A percentile compares a stretch with the other conserved stretches of the same genome.
These are phyloP conservation scores for Anthracocystis setariae DNA, from an alignment of 1,284 basidiomycete species.

Conservation along the genomic window DNA sequence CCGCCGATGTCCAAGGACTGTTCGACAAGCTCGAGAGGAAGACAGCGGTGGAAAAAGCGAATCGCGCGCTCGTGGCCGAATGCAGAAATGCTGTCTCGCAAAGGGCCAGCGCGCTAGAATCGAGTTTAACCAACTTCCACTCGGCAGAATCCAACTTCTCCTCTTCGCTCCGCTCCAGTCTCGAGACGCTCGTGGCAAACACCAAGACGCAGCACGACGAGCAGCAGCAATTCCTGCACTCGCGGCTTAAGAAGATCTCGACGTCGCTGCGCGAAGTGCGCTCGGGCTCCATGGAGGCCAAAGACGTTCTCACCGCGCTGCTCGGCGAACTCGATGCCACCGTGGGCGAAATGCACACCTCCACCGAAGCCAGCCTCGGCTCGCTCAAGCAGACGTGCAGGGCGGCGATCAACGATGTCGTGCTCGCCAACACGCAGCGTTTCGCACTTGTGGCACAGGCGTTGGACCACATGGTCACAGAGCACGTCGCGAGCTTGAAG, in stretches of 20 bases:
- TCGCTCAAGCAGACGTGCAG: constrained; percentile 67
- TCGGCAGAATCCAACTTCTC: constrained; percentile 73
- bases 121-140: constrained; percentile 75
- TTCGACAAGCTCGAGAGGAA: constrained; percentile 87
- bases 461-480: constrained; percentile 65
- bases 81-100: constrained; percentile 75
- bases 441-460: constrained; percentile 63
- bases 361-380: constrained; percentile 71
- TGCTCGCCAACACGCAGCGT: constrained; percentile 26
- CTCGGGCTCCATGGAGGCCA: constrained; percentile 63
- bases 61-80: constrained; percentile 75
- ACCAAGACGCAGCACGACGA: constrained; percentile 74
- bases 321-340: constrained; percentile 75
- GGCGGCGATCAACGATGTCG: constrained; percentile 67
- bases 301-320: constrained; percentile 72
- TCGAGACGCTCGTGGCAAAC: constrained; percentile 61
- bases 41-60: constrained; percentile 75
- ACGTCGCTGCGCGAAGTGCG: constrained; percentile 32
- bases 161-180: constrained; percentile 69
- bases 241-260: constrained; percentile 22
- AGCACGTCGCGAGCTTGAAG: constrained; percentile 75
- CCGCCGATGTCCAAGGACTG: constrained; percentile 78
- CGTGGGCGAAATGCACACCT: constrained; percentile 74
- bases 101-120: constrained; percentile 72
- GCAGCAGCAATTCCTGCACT: constrained; percentile 71